phyloP scores from a whole-genome alignment of 192 early-diverging fungal genomes.

The Podila horticola region DNA sequence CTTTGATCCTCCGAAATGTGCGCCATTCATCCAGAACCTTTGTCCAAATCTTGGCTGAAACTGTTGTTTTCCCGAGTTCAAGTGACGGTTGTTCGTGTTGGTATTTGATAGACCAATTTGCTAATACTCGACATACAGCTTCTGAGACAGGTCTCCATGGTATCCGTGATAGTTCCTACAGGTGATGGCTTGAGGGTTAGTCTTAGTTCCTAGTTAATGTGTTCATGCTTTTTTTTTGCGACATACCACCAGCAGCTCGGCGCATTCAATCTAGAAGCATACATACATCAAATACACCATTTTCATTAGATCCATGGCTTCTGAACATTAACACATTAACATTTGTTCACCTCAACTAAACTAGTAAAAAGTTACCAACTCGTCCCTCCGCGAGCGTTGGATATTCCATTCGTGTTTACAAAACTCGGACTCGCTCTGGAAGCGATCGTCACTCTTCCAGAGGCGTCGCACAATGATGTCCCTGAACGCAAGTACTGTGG shows the following conservation, averaged over 20 bases:
- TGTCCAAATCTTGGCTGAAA: constrained; percentile 17
- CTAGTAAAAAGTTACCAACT: constrained; percentile 10
- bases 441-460: constrained; percentile 32
- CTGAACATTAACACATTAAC: not conserved
- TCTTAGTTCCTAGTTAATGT: not conserved
- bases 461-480: constrained; percentile 34
- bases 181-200: not conserved
- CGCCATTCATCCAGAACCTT: constrained; percentile 21
- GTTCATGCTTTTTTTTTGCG: not conserved
- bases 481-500: constrained; percentile 37
- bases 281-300: not conserved
- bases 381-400: constrained; percentile 7
- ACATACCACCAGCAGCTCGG: constrained; percentile 27
- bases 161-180: constrained; percentile 20
- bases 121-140: constrained; percentile 17
- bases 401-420: constrained; percentile 48
- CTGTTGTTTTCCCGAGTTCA: too few species aligned
- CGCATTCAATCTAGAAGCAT: constrained; percentile 32
- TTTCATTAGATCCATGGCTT: not conserved
- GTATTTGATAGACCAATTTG: not conserved
- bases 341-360: not conserved
- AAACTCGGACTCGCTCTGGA: constrained; percentile 39
- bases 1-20: not conserved
- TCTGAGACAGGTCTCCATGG: constrained; percentile 35
- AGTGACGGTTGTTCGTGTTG: constrained; percentile 2